Conservation (phyloP, 192 early-diverging fungal genomes). For the Mortierella antarctica region DNA sequence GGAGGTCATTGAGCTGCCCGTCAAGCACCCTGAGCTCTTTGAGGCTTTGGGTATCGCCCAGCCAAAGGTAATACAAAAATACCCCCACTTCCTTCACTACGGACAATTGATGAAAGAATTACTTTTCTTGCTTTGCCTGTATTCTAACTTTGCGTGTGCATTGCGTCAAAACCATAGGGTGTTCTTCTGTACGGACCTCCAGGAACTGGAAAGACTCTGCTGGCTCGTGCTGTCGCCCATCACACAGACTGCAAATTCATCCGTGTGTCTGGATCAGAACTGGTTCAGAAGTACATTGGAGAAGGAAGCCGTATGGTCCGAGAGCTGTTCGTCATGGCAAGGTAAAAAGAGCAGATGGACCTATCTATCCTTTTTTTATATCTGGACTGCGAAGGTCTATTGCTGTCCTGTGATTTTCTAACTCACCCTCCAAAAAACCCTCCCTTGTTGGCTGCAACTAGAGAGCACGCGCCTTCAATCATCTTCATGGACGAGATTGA, state of each 20-base stretch:
- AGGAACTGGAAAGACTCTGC: constrained; percentile 89
- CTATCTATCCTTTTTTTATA: neutral
- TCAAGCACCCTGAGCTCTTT: constrained; percentile 99
- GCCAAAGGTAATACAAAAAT: constrained; percentile 75
- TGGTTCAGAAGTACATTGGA: constrained; percentile 95
- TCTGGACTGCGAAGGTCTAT: neutral
- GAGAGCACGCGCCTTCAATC: constrained; percentile 92
- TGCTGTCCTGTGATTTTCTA: neutral
- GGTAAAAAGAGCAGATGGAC: constrained; percentile 46
- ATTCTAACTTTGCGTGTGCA: constrained; percentile 5
- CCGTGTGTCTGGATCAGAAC: constrained; percentile 89
- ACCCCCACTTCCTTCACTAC: neutral
- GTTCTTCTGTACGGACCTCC: constrained; percentile 93
- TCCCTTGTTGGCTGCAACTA: constrained; percentile 10
- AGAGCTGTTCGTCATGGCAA: constrained; percentile 91
- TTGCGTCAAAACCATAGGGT: constrained; percentile 59
- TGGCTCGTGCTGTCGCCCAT: constrained; percentile 92
- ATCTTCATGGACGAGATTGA: constrained; percentile 97
- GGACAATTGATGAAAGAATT: neutral
- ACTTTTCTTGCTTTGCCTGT: neutral
- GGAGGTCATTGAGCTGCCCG: constrained; percentile 99
- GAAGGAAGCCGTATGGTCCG: constrained; percentile 93
- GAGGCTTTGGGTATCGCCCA: constrained; percentile 98
- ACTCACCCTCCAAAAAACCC: neutral
- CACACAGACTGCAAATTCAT: constrained; percentile 94